Conservation (phyloP, 2,329 filamentous ascomycete genomes). For the Colletotrichum sojae region DNA sequence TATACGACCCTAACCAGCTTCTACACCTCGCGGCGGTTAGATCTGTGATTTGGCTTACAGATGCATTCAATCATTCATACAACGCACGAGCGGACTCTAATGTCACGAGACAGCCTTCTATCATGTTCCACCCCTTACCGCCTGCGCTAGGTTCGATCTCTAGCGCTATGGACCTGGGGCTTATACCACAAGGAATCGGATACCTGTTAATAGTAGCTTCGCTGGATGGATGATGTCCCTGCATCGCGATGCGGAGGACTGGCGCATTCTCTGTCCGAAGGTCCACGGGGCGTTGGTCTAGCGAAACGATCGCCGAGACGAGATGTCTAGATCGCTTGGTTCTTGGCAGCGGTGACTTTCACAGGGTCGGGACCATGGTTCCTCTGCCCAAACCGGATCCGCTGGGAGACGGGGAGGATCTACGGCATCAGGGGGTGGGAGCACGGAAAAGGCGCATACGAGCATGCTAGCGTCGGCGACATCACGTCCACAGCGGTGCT, state of each 20-base stretch:
- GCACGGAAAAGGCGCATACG: not conserved
- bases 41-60: not conserved
- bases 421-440: not conserved
- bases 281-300: constrained; percentile 17
- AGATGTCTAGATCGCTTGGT: constrained; percentile 20
- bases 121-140: too few relatives aligned
- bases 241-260: not conserved
- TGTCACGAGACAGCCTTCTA: too few relatives aligned
- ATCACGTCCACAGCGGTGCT: constrained; percentile 2
- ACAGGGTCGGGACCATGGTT: constrained; percentile 1
- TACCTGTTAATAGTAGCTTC: not conserved
- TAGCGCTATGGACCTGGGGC: not conserved
- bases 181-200: not conserved
- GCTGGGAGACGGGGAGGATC: not conserved
- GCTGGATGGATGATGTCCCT: not conserved
- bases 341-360: constrained; percentile 15
- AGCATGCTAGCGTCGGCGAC: not conserved
- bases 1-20: not conserved
- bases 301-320: constrained; percentile 29
- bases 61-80: not conserved
- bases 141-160: not conserved
- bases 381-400: not conserved
- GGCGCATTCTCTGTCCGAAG: not conserved
- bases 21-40: not conserved
- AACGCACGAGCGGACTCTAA: not conserved